Base-by-base conservation (phyloP, 148 eudicot species). In the Amaranthus hypochondriacus region DNA sequence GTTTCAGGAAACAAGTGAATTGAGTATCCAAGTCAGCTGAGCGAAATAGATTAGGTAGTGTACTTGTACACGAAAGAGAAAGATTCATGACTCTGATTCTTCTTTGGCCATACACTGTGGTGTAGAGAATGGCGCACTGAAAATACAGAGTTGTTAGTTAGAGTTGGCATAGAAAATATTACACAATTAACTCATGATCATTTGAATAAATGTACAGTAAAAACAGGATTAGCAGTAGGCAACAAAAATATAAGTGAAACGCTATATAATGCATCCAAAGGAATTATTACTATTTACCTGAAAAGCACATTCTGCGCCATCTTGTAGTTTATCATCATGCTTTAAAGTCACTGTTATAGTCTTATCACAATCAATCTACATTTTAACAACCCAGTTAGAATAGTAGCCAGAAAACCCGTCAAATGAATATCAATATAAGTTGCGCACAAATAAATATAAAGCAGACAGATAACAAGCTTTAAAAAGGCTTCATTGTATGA, bases 311-410 rank as follows among this genome's bases (percentile, higher is more conserved):
- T 95, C 99, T 4, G 91, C 56, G 18, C 96, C 91, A 73, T 95
- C 99, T 82, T 87, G 97, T 74, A 95, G 78, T 75, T 95, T 95
- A 74, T 95, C 99, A 82, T 92, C 99, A 66, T 88, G 99, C 78
- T 95, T 95, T 73, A 95, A 64, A 15, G 97, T 81, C 18, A 92
- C 97, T 92, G 89, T 87, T 66, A 95, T 89, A 51, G 97, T 90
- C 82, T 95, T 95, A 83, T 95, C 99, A 78, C 94, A 92, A 81
- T 95, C 99, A 81, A 95, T 84, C 99, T 95, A 96, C 81, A 76
- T 44, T 39, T 61, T 50, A 60, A 50, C 5, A 51, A 51, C 48
- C 43, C 47, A 49, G 79, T 66, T 55, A 69, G 53, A 58, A 62
- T 18, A 44, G 54, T 61, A 71, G 46, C n/a, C 6, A 58, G 48